Conservation (phyloP, 2,329 filamentous ascomycete species). For the Seiridium unicorne region DNA sequence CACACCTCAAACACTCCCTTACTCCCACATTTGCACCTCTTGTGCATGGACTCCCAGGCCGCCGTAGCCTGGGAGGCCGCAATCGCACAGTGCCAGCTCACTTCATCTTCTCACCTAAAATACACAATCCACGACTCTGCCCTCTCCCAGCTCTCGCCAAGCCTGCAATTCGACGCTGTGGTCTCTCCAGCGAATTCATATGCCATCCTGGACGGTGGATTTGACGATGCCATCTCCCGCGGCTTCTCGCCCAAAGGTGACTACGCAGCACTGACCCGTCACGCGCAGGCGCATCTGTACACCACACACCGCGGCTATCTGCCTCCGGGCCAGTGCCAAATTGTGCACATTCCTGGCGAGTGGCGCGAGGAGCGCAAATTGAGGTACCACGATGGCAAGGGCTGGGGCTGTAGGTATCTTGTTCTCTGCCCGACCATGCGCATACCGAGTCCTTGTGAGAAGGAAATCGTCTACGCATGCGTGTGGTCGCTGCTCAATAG, state of each 20-base stretch:
- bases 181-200: slow-evolving; percentile 57
- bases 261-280: slow-evolving; percentile 45
- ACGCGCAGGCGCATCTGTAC: slow-evolving; percentile 43
- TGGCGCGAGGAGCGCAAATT: slow-evolving; percentile 19
- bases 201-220: slow-evolving; percentile 51
- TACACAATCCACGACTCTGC: slow-evolving; percentile 36
- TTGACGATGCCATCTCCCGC: slow-evolving; percentile 52
- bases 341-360: slow-evolving; percentile 40
- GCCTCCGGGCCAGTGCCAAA: slow-evolving; percentile 48
- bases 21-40: slow-evolving; percentile 1
- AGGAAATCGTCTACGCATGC: slow-evolving; percentile 53
- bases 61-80: slow-evolving; percentile 2
- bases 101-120: neutral
- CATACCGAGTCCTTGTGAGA: slow-evolving; percentile 40
- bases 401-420: slow-evolving; percentile 40
- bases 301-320: slow-evolving; percentile 46
- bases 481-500: slow-evolving; percentile 49
- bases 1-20: neutral
- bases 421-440: slow-evolving; percentile 55
- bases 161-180: slow-evolving; percentile 42
- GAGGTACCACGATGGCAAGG: slow-evolving; percentile 24
- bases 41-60: slow-evolving; percentile 1
- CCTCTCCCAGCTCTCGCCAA: slow-evolving; percentile 34
- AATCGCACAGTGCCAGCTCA: neutral
- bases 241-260: slow-evolving; percentile 41